Evolutionary conservation across 768 basidiomycete genomes (phyloP).

Genomic region (Russula ochroleuca): DNA sequence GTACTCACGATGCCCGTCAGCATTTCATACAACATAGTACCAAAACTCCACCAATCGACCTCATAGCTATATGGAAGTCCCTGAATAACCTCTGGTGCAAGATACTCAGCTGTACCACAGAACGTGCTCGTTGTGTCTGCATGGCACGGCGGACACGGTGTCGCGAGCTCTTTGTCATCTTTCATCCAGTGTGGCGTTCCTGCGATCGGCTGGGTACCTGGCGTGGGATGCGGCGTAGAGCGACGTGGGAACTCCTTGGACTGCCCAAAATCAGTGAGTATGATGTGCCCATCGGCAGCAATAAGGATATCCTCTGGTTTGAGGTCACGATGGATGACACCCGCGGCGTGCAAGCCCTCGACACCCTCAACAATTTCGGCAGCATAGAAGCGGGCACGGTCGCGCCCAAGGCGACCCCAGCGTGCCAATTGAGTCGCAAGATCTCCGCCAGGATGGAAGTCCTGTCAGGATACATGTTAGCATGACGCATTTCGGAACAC

Average conservation of each 20-base stretch:
- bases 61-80: constrained; percentile 87
- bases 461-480: constrained; percentile 40
- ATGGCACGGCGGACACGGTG: constrained; percentile 54
- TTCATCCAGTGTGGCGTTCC: constrained; percentile 78
- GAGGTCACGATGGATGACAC: constrained; percentile 96
- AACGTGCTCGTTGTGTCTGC: constrained; percentile 79
- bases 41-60: constrained; percentile 98
- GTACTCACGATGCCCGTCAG: constrained; percentile 84
- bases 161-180: constrained; percentile 49
- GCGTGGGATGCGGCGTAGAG: constrained; percentile 31
- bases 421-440: constrained; percentile 95
- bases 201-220: constrained; percentile 46
- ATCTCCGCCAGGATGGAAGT: constrained; percentile 95
- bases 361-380: constrained; percentile 97
- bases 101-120: constrained; percentile 92
- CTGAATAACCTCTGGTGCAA: constrained; percentile 95
- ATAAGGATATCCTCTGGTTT: constrained; percentile 98
- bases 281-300: constrained; percentile 90
- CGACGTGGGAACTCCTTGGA: constrained; percentile 84
- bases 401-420: constrained; percentile 90
- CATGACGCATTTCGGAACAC: not conserved
- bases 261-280: constrained; percentile 96
- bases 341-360: constrained; percentile 88
- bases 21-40: constrained; percentile 98
- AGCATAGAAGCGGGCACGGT: constrained; percentile 96